A percentile compares a stretch with the other conserved stretches of the same genome.
These are phyloP conservation scores for Taiozyma sp. DNA, from an alignment of 1,139 yeast genomes.

Conservation along the genomic window DNA sequence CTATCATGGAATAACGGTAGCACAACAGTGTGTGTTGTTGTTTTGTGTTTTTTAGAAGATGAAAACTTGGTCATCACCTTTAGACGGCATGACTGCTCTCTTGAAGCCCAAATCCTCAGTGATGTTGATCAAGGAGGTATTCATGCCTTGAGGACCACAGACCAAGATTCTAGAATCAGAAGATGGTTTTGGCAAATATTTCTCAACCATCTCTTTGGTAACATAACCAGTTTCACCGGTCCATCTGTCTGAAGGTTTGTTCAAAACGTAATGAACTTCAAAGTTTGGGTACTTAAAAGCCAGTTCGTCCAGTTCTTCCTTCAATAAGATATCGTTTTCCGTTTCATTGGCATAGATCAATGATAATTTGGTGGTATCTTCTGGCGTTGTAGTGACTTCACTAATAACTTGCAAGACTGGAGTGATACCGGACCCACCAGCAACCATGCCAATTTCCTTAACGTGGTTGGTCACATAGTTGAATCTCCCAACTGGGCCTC, in stretches of 20 bases:
- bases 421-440: conserved; percentile 84
- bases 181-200: conserved; percentile 46
- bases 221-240: conserved; percentile 56
- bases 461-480: conserved; percentile 56
- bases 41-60: conserved; percentile 41
- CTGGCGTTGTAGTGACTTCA: conserved; percentile 60
- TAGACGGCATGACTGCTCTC: conserved; percentile 43
- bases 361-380: conserved; percentile 54
- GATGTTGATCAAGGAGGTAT: conserved; percentile 42
- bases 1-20: background rate
- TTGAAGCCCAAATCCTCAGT: conserved; percentile 63
- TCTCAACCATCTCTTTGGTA: conserved; percentile 49
- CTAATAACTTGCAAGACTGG: conserved; percentile 66
- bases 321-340: conserved; percentile 66
- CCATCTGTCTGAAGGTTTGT: conserved; percentile 42
- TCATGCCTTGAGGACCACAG: conserved; percentile 79
- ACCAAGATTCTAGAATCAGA: conserved; percentile 52
- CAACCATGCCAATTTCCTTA: conserved; percentile 59
- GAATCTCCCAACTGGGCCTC: conserved; percentile 77
- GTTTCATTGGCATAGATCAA: conserved; percentile 70
- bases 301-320: conserved; percentile 66
- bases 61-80: conserved; percentile 63
- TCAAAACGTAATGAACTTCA: conserved; percentile 43
- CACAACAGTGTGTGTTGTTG: background rate
- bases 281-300: conserved; percentile 58